These are phyloP conservation scores for Irpex rosettiformis DNA, from an alignment of 1,284 basidiomycete species.

Conservation along the genomic window DNA sequence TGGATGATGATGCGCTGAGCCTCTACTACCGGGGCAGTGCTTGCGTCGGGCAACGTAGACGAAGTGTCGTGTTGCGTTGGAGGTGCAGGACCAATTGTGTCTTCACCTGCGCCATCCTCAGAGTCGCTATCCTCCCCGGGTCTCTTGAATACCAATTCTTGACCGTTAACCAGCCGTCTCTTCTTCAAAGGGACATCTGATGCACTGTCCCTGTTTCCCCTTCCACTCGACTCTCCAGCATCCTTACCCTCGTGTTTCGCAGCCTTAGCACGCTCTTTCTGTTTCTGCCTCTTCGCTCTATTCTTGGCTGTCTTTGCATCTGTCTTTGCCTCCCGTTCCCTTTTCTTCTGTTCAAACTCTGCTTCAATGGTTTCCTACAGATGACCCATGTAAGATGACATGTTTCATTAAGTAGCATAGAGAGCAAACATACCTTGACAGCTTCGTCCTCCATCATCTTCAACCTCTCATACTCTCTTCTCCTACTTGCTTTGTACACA, in stretches of 20 bases:
- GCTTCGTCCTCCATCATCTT: constrained; percentile 86
- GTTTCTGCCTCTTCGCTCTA: constrained; percentile 85
- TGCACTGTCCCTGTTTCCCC: constrained; percentile 18
- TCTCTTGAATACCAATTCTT: constrained; percentile 52
- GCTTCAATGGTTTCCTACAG: constrained; percentile 58
- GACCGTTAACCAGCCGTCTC: constrained; percentile 52
- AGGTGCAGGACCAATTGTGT: constrained; percentile 23
- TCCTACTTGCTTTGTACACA: constrained; percentile 94
- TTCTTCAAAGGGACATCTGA: constrained; percentile 42
- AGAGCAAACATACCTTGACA: constrained; percentile 56
- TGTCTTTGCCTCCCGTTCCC: constrained; percentile 59
- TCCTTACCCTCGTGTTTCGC: not conserved
- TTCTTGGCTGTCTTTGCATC: constrained; percentile 93
- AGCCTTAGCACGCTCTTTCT: constrained; percentile 66
- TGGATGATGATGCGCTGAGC: constrained; percentile 13
- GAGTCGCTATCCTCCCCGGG: constrained; percentile 51
- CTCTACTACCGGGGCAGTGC: constrained; percentile 7
- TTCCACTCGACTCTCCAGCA: constrained; percentile 26
- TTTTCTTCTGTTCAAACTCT: constrained; percentile 68
- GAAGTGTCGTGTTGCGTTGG: constrained; percentile 1
- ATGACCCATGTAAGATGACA: not conserved
- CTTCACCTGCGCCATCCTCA: constrained; percentile 33
- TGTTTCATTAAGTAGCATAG: not conserved
- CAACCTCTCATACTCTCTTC: constrained; percentile 93
- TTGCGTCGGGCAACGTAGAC: constrained; percentile 7